Percentiles rank a stretch among this genome's conserved stretches.
Conservation (phyloP, 495 filamentous ascomycete genomes). For the Aspergillus bertholletiae region DNA sequence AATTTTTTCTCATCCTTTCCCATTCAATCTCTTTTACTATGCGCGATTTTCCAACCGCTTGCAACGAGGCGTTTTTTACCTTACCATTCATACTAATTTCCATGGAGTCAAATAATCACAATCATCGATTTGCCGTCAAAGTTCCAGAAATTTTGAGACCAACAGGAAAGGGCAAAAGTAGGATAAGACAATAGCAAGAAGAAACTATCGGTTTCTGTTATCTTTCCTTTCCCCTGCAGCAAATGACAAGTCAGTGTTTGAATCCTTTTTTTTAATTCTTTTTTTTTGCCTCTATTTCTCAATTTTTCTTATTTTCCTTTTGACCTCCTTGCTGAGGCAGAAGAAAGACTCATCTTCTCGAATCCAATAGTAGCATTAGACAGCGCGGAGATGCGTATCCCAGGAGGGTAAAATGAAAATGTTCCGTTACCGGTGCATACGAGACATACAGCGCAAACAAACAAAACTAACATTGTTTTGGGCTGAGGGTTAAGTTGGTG, state of each 20-base stretch:
- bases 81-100: not conserved
- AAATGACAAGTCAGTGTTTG: not conserved
- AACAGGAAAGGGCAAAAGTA: not conserved
- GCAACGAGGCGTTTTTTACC: constrained; percentile 2
- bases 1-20: constrained; percentile 19
- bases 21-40: constrained; percentile 11
- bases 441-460: constrained; percentile 6
- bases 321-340: not conserved
- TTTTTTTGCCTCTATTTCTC: too few relatives aligned
- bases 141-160: not conserved
- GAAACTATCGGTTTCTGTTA: constrained; percentile 11
- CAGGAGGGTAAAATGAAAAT: too few relatives aligned
- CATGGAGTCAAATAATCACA: constrained; percentile 8
- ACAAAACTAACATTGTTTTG: not conserved
- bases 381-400: too few relatives aligned
- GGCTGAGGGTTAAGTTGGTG: not conserved
- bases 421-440: not conserved
- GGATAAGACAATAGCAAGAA: constrained; percentile 16
- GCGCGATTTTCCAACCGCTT: constrained; percentile 23
- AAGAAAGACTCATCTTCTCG: not conserved
- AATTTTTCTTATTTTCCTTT: too few relatives aligned
- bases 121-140: constrained; percentile 5
- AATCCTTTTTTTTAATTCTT: too few relatives aligned
- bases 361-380: not conserved
- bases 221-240: not conserved